Evolutionary conservation across 495 filamentous ascomycete genomes (phyloP).

Genomic region (Cryomyces minteri): DNA sequence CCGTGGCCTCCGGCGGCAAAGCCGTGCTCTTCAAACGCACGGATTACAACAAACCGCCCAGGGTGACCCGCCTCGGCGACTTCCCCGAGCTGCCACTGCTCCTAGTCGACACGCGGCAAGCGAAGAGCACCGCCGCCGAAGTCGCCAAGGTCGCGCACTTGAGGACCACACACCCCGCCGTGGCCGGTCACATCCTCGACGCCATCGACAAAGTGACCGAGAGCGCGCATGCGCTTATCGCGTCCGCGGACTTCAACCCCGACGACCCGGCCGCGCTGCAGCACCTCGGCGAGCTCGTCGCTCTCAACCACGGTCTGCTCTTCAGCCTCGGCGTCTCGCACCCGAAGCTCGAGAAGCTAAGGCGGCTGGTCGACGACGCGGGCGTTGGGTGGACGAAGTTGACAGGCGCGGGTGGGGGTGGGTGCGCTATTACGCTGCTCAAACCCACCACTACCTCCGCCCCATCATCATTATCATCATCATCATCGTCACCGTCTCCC

Average conservation of each 20-base stretch:
- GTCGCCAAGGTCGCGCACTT: constrained; percentile 71
- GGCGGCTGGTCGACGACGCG: constrained; percentile 75
- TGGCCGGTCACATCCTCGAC: constrained; percentile 63
- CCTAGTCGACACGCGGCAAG: constrained; percentile 69
- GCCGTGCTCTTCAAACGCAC: constrained; percentile 74
- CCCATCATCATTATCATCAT: too few relatives aligned
- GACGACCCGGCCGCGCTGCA: constrained; percentile 37
- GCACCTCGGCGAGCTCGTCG: constrained; percentile 68
- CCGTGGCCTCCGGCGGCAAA: constrained; percentile 82
- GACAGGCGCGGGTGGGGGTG: constrained; percentile 87
- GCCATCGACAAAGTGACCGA: constrained; percentile 67
- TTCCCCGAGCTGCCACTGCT: constrained; percentile 85
- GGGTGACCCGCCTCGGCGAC: constrained; percentile 54
- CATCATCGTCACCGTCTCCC: constrained; percentile 1
- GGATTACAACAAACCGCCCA: constrained; percentile 60
- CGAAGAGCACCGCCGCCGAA: constrained; percentile 64
- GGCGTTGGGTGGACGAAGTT: constrained; percentile 96
- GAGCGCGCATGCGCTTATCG: constrained; percentile 53
- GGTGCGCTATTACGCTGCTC: constrained; percentile 82
- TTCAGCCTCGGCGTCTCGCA: constrained; percentile 84
- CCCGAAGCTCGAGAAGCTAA: constrained; percentile 76
- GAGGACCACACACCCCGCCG: constrained; percentile 43
- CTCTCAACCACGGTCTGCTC: constrained; percentile 82
- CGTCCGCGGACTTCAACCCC: constrained; percentile 39
- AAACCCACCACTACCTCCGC: constrained; percentile 20